A percentile compares a stretch with the other conserved stretches of the same genome.
Evolutionary conservation across 768 basidiomycete species (phyloP).

Genomic region (Pulveroboletus ravenelii): DNA sequence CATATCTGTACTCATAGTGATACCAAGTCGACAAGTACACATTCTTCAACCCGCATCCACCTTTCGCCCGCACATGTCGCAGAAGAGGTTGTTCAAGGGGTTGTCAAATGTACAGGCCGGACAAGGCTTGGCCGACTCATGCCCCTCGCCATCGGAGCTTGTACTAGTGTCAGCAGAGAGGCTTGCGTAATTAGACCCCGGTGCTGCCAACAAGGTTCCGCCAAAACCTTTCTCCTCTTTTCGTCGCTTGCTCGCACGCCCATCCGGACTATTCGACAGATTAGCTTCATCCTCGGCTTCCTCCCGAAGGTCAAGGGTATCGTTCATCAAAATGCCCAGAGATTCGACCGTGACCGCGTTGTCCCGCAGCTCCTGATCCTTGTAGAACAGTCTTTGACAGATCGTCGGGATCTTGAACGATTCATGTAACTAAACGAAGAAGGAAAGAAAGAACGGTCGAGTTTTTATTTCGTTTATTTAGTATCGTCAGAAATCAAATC

Average conservation of each 20-base stretch:
- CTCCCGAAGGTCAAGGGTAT: constrained; percentile 62
- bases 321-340: constrained; percentile 56
- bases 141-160: constrained; percentile 32
- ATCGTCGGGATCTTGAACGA: constrained; percentile 67
- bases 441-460: not conserved
- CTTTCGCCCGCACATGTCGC: constrained; percentile 41
- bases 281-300: constrained; percentile 58
- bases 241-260: constrained; percentile 37
- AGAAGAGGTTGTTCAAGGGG: constrained; percentile 36
- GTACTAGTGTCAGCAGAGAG: constrained; percentile 30
- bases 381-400: constrained; percentile 65
- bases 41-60: constrained; percentile 24
- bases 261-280: constrained; percentile 46
- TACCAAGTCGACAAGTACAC: constrained; percentile 21
- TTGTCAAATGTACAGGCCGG: constrained; percentile 58
- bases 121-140: constrained; percentile 41
- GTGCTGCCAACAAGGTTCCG: constrained; percentile 63
- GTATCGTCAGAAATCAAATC: not conserved
- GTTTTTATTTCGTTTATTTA: not conserved
- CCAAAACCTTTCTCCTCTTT: constrained; percentile 65
- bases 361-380: constrained; percentile 59
- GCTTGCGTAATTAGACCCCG: constrained; percentile 23
- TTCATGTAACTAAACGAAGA: constrained; percentile 48
- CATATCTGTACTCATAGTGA: constrained; percentile 34
- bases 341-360: constrained; percentile 48